Evolutionary conservation across 2,329 filamentous ascomycete species (phyloP).

Genomic region (Calonectria crousiana): DNA sequence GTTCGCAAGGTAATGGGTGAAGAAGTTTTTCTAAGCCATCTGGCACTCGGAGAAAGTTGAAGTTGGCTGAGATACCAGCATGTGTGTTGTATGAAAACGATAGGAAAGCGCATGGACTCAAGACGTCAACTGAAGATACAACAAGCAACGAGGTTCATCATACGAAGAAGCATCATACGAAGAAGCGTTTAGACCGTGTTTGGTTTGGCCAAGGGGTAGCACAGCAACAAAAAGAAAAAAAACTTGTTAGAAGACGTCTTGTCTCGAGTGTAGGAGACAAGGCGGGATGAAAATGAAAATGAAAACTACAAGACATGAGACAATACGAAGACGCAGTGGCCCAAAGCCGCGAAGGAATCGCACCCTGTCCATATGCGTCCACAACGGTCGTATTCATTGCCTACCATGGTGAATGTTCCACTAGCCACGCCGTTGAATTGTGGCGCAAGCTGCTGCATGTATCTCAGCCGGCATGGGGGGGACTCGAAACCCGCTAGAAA

Average conservation of each 20-base stretch:
- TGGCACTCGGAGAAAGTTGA: not conserved
- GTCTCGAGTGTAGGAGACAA: not conserved
- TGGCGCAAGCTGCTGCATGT: conserved; percentile 1
- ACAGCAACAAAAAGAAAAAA: not conserved
- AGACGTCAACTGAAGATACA: not conserved
- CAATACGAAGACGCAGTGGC: not conserved
- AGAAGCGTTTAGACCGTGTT: not conserved
- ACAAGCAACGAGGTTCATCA: not conserved
- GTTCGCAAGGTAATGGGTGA: not conserved
- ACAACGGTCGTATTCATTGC: not conserved
- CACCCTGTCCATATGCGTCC: not conserved
- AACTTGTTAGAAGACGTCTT: not conserved
- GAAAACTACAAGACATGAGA: not conserved
- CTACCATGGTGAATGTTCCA: not conserved
- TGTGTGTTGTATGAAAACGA: not conserved
- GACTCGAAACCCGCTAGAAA: conserved; percentile 15
- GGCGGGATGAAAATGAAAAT: not conserved
- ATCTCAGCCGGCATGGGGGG: not conserved
- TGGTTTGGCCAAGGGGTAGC: not conserved
- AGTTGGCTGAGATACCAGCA: not conserved
- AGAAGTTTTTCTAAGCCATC: not conserved
- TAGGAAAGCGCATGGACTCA: not conserved
- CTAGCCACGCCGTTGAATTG: conserved; percentile 8
- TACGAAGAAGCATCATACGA: not conserved
- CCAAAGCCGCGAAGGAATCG: not conserved